These are phyloP conservation scores for Ligustrum vulgare DNA, from an alignment of 257 asterid genomes.

Conservation along the genomic window DNA sequence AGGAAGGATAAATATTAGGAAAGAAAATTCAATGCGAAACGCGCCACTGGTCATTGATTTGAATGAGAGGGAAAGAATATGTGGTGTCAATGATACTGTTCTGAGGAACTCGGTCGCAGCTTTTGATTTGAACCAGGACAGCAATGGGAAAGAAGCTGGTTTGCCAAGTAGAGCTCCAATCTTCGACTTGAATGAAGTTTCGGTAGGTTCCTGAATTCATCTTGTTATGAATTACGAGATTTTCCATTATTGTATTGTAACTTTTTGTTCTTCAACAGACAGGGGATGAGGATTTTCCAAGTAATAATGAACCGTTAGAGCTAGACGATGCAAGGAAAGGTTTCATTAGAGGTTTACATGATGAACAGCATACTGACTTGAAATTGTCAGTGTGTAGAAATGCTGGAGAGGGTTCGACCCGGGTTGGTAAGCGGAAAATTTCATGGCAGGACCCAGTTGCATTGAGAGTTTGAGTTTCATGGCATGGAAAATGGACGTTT, in stretches of 20 bases:
- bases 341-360: conserved; percentile 43
- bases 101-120: conserved; percentile 17
- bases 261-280: conserved; percentile 36
- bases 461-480: conserved; percentile 22
- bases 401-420: conserved; percentile 65
- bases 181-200: conserved; percentile 80
- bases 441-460: conserved; percentile 96
- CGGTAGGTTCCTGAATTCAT: conserved; percentile 40
- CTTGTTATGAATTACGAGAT: not conserved
- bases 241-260: not conserved
- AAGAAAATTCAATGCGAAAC: conserved; percentile 25
- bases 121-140: conserved; percentile 62
- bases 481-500: not conserved
- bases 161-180: conserved; percentile 58
- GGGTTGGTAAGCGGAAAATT: conserved; percentile 74
- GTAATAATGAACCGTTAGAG: conserved; percentile 30
- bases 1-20: conserved; percentile 37
- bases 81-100: conserved; percentile 29
- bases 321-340: conserved; percentile 51
- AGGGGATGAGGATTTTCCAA: conserved; percentile 66
- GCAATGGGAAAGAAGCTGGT: conserved; percentile 40
- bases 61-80: conserved; percentile 44
- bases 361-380: conserved; percentile 55
- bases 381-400: conserved; percentile 66
- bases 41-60: conserved; percentile 25